Evolutionary conservation across 345 rosid species (phyloP).

Genomic region (Dipteronia dyeriana): DNA sequence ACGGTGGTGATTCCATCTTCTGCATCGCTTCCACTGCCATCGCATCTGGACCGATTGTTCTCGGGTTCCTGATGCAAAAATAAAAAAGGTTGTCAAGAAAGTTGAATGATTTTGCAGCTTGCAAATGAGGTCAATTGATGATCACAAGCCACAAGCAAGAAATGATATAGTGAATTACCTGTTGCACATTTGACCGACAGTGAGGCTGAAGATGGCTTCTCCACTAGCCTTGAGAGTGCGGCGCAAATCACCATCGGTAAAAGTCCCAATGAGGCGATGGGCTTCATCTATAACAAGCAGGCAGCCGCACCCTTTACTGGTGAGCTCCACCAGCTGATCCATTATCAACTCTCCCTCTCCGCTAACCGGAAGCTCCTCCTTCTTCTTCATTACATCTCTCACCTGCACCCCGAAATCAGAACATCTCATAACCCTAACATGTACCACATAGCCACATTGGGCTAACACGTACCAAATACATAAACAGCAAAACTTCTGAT

Average conservation of each 20-base stretch:
- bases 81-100: not conserved
- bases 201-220: constrained; percentile 89
- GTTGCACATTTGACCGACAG: constrained; percentile 94
- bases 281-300: constrained; percentile 73
- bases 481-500: no score
- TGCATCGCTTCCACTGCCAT: constrained; percentile 99
- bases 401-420: constrained; percentile 44
- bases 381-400: constrained; percentile 89
- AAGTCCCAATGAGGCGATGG: constrained; percentile 76
- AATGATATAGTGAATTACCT: constrained; percentile 46
- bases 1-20: constrained; percentile 97
- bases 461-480: no score
- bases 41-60: constrained; percentile 80
- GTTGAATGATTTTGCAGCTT: not conserved
- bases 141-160: not conserved
- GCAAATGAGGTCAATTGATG: not conserved
- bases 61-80: constrained; percentile 67
- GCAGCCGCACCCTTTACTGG: constrained; percentile 95
- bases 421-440: not conserved
- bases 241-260: constrained; percentile 93
- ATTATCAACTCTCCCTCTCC: constrained; percentile 86
- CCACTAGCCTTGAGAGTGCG: constrained; percentile 88
- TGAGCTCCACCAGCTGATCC: constrained; percentile 93
- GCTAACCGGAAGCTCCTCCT: constrained; percentile 87
- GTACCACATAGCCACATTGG: not conserved